Evolutionary conservation across 208 protist species (phyloP).

Genomic region (Acanthamoeba castellanii): DNA sequence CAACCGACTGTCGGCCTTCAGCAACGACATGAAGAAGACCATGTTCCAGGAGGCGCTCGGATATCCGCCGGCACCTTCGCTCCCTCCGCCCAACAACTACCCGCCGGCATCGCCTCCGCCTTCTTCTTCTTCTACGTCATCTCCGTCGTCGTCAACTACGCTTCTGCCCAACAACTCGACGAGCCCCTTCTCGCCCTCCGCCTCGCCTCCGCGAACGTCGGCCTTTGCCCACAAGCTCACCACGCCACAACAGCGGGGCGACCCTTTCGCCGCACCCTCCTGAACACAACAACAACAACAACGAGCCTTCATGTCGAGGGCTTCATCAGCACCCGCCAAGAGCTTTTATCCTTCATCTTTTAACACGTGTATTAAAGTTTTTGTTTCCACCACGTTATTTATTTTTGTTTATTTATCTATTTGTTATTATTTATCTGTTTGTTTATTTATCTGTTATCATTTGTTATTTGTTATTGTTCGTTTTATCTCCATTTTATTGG

Average conservation of each 20-base stretch:
- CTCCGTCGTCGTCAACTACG: background rate
- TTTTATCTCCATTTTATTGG: background rate
- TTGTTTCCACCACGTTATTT: no score
- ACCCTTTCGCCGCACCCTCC: conserved; percentile 44
- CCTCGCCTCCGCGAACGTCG: conserved; percentile 39
- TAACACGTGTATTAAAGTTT: background rate
- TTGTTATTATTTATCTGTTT: no score
- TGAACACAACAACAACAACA: background rate
- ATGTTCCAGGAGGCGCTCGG: conserved; percentile 55
- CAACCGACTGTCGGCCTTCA: conserved; percentile 33
- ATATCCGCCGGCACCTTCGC: background rate
- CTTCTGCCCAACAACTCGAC: background rate
- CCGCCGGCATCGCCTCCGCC: background rate
- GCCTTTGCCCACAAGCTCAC: conserved; percentile 55
- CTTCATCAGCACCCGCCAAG: no score
- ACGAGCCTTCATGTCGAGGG: no score
- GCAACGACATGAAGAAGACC: conserved; percentile 35
- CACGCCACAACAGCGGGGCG: conserved; percentile 7
- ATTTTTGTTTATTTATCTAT: no score
- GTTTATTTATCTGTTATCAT: background rate
- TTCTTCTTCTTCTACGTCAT: background rate
- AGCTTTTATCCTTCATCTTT: no score
- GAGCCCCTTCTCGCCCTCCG: background rate
- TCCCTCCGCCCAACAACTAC: conserved; percentile 12
- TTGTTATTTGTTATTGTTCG: no score